Evolutionary conservation across 176 grass and related monocot genomes (phyloP), one percentile per base, ranked within the genome.

Genomic region (Elaeis guineensis): DNA sequence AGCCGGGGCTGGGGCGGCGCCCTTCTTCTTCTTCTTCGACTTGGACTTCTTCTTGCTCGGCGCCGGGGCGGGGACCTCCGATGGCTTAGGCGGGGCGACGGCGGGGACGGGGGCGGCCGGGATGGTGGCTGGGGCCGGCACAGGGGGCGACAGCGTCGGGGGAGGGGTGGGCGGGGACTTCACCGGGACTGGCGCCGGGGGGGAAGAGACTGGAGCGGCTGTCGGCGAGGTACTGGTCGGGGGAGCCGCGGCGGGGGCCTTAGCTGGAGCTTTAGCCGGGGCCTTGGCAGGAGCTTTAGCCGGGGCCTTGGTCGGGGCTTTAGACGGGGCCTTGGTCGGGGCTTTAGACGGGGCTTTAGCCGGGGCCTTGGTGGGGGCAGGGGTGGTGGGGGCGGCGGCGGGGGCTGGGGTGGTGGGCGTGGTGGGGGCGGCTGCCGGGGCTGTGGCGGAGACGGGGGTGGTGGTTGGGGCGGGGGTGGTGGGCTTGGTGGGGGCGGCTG

Each of bases 11-110:
- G 77, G 74, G 66, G 72, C 19, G 16, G 52, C 54, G 70, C 78
- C 78, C 83, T 86, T 83, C 80, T 83, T 86, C 78, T 81, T 72
- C 67, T 85, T 85, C 60, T 67, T 49, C 25, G 61, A 0, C 21
- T 63, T 17, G 3, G 74, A 35, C 83, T 86, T 84, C 56, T 67
- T 70, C 79, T 82, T 86, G 70, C 75, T 16, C 56, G 83, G 83
- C 1, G 83, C 78, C 35, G 35, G 35, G 0, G 35, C 35, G 11
- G 35, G 35, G 11, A 44, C 35, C 35, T 44, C 35, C 35, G 35
- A 44, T 3, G 35, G 35, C 35, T 44, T 1, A 2, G 35, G 35
- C 35, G 35, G 35, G 35, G 35, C 35, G 35, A 44, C 35, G 9
- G 35, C 35, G 11, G 35, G 35, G 2, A 44, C 35, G 11, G 35